Base-by-base conservation (phyloP, 1,284 basidiomycete species). In the Cutaneotrichosporon sp. region DNA sequence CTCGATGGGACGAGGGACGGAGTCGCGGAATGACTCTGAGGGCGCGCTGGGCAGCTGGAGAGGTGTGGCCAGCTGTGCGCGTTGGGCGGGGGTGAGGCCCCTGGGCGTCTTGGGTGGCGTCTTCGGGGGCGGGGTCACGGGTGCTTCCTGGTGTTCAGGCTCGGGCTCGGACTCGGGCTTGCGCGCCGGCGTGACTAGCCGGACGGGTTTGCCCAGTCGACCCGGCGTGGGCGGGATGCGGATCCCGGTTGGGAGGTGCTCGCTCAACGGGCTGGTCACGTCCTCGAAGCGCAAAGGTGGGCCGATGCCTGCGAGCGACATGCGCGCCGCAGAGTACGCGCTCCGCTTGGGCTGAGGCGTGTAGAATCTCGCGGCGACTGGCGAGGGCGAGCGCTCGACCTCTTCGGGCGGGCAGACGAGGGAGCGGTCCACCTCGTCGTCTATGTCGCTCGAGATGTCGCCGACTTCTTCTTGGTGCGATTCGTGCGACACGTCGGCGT, bases 41-140 rank as follows among this genome's bases (percentile, higher is more conserved):
- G 59, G 38, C 42, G 59, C 20, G 71, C 69, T 16, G 62, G 60
- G 74, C 3, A 78, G 67, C 10, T 64, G 64, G 29, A 74, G 69
- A 11, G 77, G 77, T 0, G 76, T 77, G 14, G 70, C 74, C 20
- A 78, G 68, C 13, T 50, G 25, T 7, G 55, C 55, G 18, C 64
- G 58, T 36, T 63, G 60, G 9, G 42, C 49, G 7, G 43, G 53
- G 10, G 60, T 56, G 8, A 62, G 54, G 5, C 56, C 59, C 3
- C 14, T n/a, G n/a, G n/a, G n/a, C n/a, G n/a, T 52, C 42, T 46
- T 53, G 57, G 54, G 25, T 1, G 57, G 50, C 10, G 50, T 52
- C n/a, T 31, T 24, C 11, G 33, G 34, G 4, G 46, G 13, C 6
- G 56, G 42, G 22, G 53, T 51, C 3, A 27, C 51, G 33, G 51